A percentile compares a stretch with the other conserved stretches of the same genome.
Evolutionary conservation across 1,284 basidiomycete genomes (phyloP).

Genomic region (Naganishia sp.): DNA sequence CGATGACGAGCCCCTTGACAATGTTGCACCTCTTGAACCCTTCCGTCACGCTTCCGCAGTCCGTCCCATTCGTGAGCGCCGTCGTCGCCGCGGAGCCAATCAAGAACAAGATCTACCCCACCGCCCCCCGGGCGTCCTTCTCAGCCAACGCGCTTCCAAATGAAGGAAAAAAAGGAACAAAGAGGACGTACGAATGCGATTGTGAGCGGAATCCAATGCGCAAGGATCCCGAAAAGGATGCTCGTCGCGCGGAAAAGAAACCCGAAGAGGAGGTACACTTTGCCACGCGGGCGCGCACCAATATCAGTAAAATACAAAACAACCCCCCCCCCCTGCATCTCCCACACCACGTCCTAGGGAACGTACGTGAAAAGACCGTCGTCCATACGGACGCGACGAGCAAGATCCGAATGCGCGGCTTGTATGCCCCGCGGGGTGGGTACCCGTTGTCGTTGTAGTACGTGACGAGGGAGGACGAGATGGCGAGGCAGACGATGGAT

Average conservation of each 20-base stretch:
- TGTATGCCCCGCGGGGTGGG: constrained; percentile 47
- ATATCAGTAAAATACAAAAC: background rate
- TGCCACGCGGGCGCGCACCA: no score
- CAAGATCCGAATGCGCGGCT: constrained; percentile 53
- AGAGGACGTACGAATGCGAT: constrained; percentile 43
- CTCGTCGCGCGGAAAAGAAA: constrained; percentile 47
- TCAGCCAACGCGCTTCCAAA: no score
- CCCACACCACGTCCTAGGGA: no score
- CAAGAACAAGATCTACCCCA: constrained; percentile 53
- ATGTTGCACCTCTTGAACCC: constrained; percentile 49
- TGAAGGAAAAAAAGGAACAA: no score
- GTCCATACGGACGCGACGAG: constrained; percentile 52
- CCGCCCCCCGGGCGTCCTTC: no score
- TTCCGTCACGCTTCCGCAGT: constrained; percentile 43
- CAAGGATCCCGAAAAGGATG: constrained; percentile 51
- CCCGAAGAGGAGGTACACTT: constrained; percentile 52
- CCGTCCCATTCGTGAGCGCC: constrained; percentile 47
- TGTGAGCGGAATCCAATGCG: constrained; percentile 48
- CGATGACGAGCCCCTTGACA: constrained; percentile 51
- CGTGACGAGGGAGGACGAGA: constrained; percentile 40
- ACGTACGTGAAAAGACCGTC: constrained; percentile 46
- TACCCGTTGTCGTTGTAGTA: constrained; percentile 51
- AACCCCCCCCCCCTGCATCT: background rate
- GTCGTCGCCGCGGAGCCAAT: constrained; percentile 52
- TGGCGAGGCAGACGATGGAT: constrained; percentile 49